Base-by-base conservation (phyloP, 768 basidiomycete genomes). In the Tricholoma hemisulphureum region DNA sequence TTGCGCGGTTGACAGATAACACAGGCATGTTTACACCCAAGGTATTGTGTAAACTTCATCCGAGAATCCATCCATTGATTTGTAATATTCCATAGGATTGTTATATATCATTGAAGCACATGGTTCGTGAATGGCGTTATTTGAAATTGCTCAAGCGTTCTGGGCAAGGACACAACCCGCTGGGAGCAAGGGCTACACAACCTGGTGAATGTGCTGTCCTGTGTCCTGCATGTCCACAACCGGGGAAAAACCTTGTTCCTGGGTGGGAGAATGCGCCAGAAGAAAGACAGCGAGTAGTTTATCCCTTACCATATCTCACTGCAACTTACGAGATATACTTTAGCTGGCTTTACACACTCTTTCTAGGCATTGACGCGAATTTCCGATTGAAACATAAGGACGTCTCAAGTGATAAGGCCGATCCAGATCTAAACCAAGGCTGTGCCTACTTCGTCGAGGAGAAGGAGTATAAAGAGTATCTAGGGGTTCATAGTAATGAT, bases 211-310 rank as follows among this genome's bases (percentile, higher is more conserved):
- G 68, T 16, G 70, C 69, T 0, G 55, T 75, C 2, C 48, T 61
- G 2, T 77, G 75, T 50, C 71, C 71, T 9, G 71, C 71, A 0
- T 76, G 75, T 57, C 76, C 75, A 0, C 68, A 69, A 0, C 71
- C 69, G 0, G 68, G 62, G 0, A 62, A 68, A 2, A 76, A 75
- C 56, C 50, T 77, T 0, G 67, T 69, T 0, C 53, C 57, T 0
- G 61, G 61, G 14, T 74, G 67, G 69, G 52, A 66, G 23, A 32
- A 65, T 16, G 62, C 53, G 0, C 43, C 64, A 1, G 2, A n/a
- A n/a, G 56, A 69, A 10, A 32, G 46, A 1, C 31, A 51, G 68
- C 66, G 52, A 31, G 32, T 50, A 18, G 61, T 58, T 51, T 31
- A 26, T 9, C 13, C 18, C 51, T 7, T 43, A 18, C 45, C 13